Conservation (phyloP, 495 filamentous ascomycete genomes). For the Durotheca rogersii region DNA sequence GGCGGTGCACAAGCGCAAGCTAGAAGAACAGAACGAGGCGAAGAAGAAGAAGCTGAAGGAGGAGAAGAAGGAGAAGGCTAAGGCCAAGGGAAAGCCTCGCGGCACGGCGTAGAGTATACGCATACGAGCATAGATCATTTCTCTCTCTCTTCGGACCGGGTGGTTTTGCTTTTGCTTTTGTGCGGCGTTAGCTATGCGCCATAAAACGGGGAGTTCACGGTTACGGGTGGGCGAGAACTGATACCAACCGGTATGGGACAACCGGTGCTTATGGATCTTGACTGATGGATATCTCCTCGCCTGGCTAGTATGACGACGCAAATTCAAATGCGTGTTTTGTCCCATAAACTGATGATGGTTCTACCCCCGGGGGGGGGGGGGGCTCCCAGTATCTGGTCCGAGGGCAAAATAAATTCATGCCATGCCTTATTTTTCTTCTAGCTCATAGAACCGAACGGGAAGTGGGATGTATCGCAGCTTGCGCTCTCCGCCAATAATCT, state of each 20-base stretch:
- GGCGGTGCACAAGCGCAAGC: constrained; percentile 82
- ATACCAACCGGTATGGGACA: constrained; percentile 20
- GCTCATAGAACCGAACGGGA: too few relatives aligned
- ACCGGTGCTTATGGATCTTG: constrained; percentile 7
- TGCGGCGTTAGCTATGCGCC: constrained; percentile 27
- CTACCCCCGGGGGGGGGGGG: too few relatives aligned
- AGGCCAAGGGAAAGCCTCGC: constrained; percentile 79
- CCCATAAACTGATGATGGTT: too few relatives aligned
- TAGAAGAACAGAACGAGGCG: constrained; percentile 82
- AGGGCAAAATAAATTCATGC: too few relatives aligned
- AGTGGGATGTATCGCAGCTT: too few relatives aligned
- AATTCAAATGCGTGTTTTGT: background rate
- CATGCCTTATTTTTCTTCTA: too few relatives aligned
- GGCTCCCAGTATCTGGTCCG: too few relatives aligned
- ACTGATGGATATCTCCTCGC: constrained; percentile 3
- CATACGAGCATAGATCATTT: too few relatives aligned
- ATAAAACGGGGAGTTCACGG: constrained; percentile 29
- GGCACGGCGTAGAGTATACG: constrained; percentile 43
- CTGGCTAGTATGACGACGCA: background rate
- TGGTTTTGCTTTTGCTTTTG: too few relatives aligned
- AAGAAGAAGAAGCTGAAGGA: constrained; percentile 94
- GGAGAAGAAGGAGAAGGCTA: constrained; percentile 88
- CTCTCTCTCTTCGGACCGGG: too few relatives aligned
- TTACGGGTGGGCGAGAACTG: constrained; percentile 4
- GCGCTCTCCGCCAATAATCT: too few relatives aligned